Conservation (phyloP, 352 stramenopile genomes). For the Aphanomyces invadans region DNA sequence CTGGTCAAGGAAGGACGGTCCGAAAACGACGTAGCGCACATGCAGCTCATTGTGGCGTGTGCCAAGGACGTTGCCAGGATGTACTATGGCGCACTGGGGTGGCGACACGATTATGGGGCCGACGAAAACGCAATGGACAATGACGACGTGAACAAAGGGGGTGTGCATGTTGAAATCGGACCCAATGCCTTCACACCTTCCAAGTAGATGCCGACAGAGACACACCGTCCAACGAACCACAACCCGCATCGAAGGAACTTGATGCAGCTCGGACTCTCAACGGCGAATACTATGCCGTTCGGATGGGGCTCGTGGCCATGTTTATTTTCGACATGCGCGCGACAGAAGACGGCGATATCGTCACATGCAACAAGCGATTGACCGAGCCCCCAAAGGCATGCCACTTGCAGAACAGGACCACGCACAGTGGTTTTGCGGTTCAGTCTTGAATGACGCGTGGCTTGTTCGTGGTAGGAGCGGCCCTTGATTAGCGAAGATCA, state of each 20-base stretch:
- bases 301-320: conserved; percentile 37
- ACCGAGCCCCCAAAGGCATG: conserved; percentile 28
- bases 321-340: conserved; percentile 60
- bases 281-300: conserved; percentile 2
- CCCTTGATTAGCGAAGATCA: conserved; percentile 56
- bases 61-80: conserved; percentile 42
- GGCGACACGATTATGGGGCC: not conserved
- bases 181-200: too few relatives aligned
- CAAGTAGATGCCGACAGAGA: too few relatives aligned
- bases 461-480: conserved; percentile 36
- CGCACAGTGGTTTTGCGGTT: too few relatives aligned
- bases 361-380: conserved; percentile 63
- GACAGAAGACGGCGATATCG: conserved; percentile 30
- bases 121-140: not conserved
- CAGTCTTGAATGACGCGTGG: too few relatives aligned
- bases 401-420: too few relatives aligned
- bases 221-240: too few relatives aligned
- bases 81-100: conserved; percentile 37
- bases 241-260: too few relatives aligned
- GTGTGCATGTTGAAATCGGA: not conserved
- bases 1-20: conserved; percentile 7
- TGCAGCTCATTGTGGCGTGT: conserved; percentile 37
- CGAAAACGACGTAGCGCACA: conserved; percentile 28
- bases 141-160: not conserved
- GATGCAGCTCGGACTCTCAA: not conserved